Evolutionary conservation across 2,329 filamentous ascomycete genomes (phyloP).

Genomic region (Diaporthe helianthi): DNA sequence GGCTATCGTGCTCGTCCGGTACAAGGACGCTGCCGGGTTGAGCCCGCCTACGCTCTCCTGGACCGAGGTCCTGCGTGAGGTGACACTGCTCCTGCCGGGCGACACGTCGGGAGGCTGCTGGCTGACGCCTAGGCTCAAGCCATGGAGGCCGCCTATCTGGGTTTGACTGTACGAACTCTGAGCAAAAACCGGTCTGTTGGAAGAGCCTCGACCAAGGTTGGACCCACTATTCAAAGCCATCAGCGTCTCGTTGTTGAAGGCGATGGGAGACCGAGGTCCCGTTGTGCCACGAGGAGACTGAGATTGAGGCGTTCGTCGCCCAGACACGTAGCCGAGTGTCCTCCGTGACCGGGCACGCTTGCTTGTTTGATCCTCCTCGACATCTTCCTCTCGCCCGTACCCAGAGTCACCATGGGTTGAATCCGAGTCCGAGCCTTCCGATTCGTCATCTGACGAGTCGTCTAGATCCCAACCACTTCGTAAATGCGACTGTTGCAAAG

Average conservation of each 20-base stretch:
- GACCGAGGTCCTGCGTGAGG: conserved; percentile 7
- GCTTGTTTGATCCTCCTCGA: conserved; percentile 39
- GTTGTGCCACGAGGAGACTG: conserved; percentile 41
- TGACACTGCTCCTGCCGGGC: conserved; percentile 29
- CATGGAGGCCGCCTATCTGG: conserved; percentile 15
- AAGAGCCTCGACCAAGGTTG: conserved; percentile 42
- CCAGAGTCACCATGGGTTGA: conserved; percentile 49
- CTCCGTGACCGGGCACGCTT: conserved; percentile 57
- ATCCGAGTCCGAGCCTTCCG: conserved; percentile 47
- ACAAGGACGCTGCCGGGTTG: conserved; percentile 35
- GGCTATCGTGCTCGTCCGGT: conserved; percentile 35
- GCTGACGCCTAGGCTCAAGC: conserved; percentile 19
- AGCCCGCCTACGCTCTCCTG: conserved; percentile 27
- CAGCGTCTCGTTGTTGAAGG: conserved; percentile 45
- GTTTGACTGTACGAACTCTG: conserved; percentile 58
- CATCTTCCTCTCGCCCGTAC: conserved; percentile 46
- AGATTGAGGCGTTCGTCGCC: conserved; percentile 48
- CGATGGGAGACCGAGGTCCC: conserved; percentile 42
- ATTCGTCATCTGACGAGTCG: conserved; percentile 53
- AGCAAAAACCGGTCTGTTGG: conserved; percentile 51
- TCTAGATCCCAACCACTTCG: conserved; percentile 61
- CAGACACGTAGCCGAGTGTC: conserved; percentile 59
- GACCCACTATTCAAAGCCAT: conserved; percentile 42
- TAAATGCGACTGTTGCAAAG: conserved; percentile 45
- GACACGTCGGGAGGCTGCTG: conserved; percentile 1